Evolutionary conservation across 2,329 filamentous ascomycete genomes (phyloP), one percentile per base, ranked within the genome.

Genomic region (Mollisia scopiformis): DNA sequence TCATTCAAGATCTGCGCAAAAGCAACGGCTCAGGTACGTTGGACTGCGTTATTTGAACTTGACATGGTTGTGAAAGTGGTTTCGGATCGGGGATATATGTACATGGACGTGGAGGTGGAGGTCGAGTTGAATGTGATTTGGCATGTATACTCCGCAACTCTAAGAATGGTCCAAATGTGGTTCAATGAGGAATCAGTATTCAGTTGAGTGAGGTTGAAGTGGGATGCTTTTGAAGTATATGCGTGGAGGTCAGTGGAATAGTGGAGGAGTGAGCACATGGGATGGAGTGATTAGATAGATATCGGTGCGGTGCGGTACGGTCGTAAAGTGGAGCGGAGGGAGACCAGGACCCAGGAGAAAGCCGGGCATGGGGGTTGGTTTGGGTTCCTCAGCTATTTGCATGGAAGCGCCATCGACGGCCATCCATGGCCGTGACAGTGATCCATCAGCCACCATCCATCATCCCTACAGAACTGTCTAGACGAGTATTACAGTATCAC

Each of bases 61-160:
- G 58, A 59, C 65, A 68, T 69, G 57, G 43, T 56, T 60, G 51
- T 25, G 52, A 50, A 3, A 21, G 11, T 60, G 53, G 43, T 53
- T 63, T 61, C 28, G 57, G 54, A 37, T 62, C 41, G 55, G 47
- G 43, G 33, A 49, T 57, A 54, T 54, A 53, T 51, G 51, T 60
- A 56, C 58, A 56, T 62, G 47, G 51, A 62, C 62, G 66, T 66
- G 66, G 64, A 58, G 58, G 66, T 66, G 66, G 64, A 58, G 58
- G 57, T 43, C 39, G 35, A 52, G 27, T 28, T 39, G 25, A 27
- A 14, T 27, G 33, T 52, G 61, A 58, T 56, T 51, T 64, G 51
- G 66, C 66, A 68, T 63, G 25, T 62, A 64, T 60, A 50, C 30
- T 37, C 41, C 25, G 50, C 51, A 23, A 59, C 37, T 52, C 33